These are phyloP conservation scores for Pulveroboletus sp. DNA, from an alignment of 768 basidiomycete species.

Conservation along the genomic window DNA sequence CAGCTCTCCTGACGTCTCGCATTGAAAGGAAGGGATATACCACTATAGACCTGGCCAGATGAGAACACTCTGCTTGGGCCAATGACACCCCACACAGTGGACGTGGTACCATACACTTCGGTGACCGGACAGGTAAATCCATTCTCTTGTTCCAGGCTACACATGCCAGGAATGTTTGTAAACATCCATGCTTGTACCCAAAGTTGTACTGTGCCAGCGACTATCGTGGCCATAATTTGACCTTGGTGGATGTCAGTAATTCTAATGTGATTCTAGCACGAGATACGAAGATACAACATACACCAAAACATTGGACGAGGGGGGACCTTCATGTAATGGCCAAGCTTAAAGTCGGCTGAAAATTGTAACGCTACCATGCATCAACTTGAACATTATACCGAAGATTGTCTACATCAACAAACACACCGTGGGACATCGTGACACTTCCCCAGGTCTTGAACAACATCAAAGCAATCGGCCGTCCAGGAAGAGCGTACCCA, in stretches of 20 bases:
- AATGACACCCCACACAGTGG: slow-evolving; percentile 71
- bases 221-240: too few relatives aligned
- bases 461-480: slow-evolving; percentile 77
- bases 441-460: slow-evolving; percentile 72
- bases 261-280: too few relatives aligned
- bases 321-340: slow-evolving; percentile 71
- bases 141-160: slow-evolving; percentile 31
- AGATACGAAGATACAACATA: too few relatives aligned
- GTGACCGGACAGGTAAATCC: slow-evolving; percentile 71
- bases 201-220: slow-evolving; percentile 67
- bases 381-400: too few relatives aligned
- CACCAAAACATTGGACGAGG: slow-evolving; percentile 66
- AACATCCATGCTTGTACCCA: slow-evolving; percentile 66
- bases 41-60: too few relatives aligned
- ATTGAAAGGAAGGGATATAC: too few relatives aligned
- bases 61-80: too few relatives aligned
- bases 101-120: slow-evolving; percentile 56
- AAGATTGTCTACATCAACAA: too few relatives aligned
- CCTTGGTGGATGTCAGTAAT: too few relatives aligned
- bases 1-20: too few relatives aligned
- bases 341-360: slow-evolving; percentile 75
- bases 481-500: slow-evolving; percentile 55
- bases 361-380: slow-evolving; percentile 72
- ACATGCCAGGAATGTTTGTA: slow-evolving; percentile 35
- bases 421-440: slow-evolving; percentile 59